phyloP scores from a whole-genome alignment of 1,284 basidiomycete genomes.

The Tylopilus orsonianus region DNA sequence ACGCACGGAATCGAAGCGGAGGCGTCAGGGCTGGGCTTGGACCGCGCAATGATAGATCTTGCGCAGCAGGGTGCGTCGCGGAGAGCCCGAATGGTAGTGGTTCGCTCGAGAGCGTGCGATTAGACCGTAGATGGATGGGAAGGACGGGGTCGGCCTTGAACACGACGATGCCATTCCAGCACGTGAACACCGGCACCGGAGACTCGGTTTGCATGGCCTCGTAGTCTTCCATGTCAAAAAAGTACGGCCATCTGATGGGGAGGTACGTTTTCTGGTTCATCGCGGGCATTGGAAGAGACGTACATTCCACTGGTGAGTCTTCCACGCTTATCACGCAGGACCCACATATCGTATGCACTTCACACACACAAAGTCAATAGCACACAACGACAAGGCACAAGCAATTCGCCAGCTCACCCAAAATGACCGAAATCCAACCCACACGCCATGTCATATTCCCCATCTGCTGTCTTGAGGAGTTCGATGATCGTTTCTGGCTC shows the following conservation, averaged over 20 bases:
- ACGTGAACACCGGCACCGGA: conserved; percentile 51
- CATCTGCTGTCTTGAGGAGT: conserved; percentile 46
- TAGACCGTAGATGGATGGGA: conserved; percentile 34
- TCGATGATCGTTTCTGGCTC: conserved; percentile 46
- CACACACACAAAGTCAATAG: neutral
- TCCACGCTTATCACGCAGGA: conserved; percentile 24
- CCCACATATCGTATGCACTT: conserved; percentile 28
- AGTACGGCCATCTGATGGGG: conserved; percentile 48
- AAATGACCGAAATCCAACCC: conserved; percentile 49
- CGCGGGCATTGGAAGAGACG: neutral
- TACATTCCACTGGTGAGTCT: conserved; percentile 20
- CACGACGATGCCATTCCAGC: conserved; percentile 62
- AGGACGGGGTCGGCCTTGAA: conserved; percentile 48
- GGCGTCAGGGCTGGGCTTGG: conserved; percentile 36
- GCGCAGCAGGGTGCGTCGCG: conserved; percentile 16
- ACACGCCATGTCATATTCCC: conserved; percentile 55
- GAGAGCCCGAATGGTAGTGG: conserved; percentile 22
- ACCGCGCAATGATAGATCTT: conserved; percentile 12
- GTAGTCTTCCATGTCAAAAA: conserved; percentile 40
- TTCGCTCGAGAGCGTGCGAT: conserved; percentile 31
- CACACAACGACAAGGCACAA: neutral
- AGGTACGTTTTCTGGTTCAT: neutral
- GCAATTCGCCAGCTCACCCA: conserved; percentile 24
- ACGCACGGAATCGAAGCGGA: conserved; percentile 46
- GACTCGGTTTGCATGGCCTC: conserved; percentile 39